phyloP scores from a whole-genome alignment of 164 flowering plant genomes.

The Stephania yunnanensis region DNA sequence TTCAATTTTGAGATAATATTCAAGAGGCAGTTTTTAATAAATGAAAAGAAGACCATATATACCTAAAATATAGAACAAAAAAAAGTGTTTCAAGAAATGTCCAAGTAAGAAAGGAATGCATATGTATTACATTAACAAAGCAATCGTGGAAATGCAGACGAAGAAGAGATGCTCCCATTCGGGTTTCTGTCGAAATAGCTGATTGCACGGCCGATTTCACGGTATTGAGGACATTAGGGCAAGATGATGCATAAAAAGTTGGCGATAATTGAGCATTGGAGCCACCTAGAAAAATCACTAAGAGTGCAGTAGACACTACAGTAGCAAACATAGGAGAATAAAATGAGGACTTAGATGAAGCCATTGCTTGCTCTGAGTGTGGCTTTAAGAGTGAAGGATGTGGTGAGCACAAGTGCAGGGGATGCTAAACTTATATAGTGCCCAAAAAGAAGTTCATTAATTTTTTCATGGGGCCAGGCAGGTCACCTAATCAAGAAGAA shows the following conservation, averaged over 20 bases:
- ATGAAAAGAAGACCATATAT: too few species aligned
- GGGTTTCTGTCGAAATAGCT: conserved; percentile 47
- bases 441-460: not conserved
- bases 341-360: conserved; percentile 3
- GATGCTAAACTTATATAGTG: not conserved
- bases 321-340: not conserved
- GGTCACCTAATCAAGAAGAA: conserved; percentile 3
- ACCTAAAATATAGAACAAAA: too few species aligned
- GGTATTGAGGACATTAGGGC: conserved; percentile 39
- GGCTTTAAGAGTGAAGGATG: too few species aligned
- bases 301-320: not conserved
- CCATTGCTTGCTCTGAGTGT: not conserved
- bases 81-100: too few species aligned
- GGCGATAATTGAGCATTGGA: conserved; percentile 66
- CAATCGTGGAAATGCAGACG: conserved; percentile 67
- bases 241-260: conserved; percentile 50
- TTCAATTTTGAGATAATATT: too few species aligned
- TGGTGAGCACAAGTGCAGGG: not conserved
- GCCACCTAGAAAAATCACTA: conserved; percentile 23
- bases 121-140: conserved; percentile 64
- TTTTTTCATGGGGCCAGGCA: not conserved
- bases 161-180: conserved; percentile 80
- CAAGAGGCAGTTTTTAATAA: too few species aligned
- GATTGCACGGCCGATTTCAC: conserved; percentile 43
- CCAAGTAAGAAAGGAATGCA: too few species aligned